Conservation (phyloP, 1,284 basidiomycete species). For the Ceratobasidium sp. region DNA sequence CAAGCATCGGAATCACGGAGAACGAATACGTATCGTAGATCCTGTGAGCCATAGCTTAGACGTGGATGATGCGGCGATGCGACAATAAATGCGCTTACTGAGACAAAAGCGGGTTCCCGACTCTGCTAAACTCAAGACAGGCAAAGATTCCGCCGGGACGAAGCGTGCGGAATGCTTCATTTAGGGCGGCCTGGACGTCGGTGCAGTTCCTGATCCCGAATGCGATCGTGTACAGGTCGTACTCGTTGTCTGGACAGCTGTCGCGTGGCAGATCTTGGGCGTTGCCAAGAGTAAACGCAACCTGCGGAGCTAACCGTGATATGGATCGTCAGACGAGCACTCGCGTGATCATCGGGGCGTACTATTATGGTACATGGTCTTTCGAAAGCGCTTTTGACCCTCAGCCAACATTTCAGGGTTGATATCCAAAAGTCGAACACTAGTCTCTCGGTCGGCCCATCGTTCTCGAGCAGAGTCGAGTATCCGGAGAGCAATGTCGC, state of each 20-base stretch:
- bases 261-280: slow-evolving; percentile 81
- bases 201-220: slow-evolving; percentile 99
- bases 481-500: slow-evolving; percentile 95
- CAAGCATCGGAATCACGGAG: slow-evolving; percentile 92
- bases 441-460: slow-evolving; percentile 88
- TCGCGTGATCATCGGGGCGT: slow-evolving; percentile 54
- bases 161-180: slow-evolving; percentile 92
- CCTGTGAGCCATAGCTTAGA: slow-evolving; percentile 58
- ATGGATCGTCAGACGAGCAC: slow-evolving; percentile 47
- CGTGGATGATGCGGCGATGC: slow-evolving; percentile 25
- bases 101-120: slow-evolving; percentile 87
- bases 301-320: slow-evolving; percentile 79
- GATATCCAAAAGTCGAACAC: slow-evolving; percentile 94
- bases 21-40: slow-evolving; percentile 97
- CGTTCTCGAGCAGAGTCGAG: slow-evolving; percentile 91
- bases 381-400: slow-evolving; percentile 89
- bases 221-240: slow-evolving; percentile 98
- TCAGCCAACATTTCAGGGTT: slow-evolving; percentile 96
- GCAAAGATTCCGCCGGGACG: slow-evolving; percentile 97
- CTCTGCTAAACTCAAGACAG: slow-evolving; percentile 96
- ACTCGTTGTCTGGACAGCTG: slow-evolving; percentile 79
- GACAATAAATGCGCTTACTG: slow-evolving; percentile 66
- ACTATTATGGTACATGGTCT: slow-evolving; percentile 98
- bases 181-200: slow-evolving; percentile 86
- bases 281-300: slow-evolving; percentile 93